These are phyloP conservation scores for Collybiopsis luxurians DNA, from an alignment of 768 basidiomycete species.

Conservation along the genomic window DNA sequence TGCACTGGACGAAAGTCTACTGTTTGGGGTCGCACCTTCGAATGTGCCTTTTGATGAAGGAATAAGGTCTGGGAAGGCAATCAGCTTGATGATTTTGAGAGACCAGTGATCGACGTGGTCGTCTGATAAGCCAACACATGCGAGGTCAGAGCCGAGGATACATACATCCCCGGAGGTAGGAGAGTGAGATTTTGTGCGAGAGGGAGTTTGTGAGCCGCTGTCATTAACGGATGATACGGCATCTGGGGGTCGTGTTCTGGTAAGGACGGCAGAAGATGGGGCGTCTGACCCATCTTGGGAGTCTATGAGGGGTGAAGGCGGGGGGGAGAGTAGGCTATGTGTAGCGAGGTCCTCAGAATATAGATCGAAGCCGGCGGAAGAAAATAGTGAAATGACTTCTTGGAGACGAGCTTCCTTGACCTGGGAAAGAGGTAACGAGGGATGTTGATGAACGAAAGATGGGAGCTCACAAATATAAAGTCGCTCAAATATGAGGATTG, in stretches of 20 bases:
- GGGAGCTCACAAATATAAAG: constrained; percentile 66
- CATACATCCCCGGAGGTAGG: constrained; percentile 58
- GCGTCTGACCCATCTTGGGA: constrained; percentile 6
- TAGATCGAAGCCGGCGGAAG: constrained; percentile 62
- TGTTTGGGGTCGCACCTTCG: neutral
- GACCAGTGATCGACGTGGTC: constrained; percentile 70
- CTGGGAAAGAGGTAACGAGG: constrained; percentile 28
- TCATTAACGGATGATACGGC: constrained; percentile 7
- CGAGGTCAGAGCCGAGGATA: constrained; percentile 66
- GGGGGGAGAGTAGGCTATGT: constrained; percentile 26
- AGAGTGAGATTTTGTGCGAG: constrained; percentile 42
- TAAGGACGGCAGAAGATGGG: constrained; percentile 39
- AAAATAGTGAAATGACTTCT: constrained; percentile 60
- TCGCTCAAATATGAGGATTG: constrained; percentile 83
- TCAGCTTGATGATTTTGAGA: constrained; percentile 73
- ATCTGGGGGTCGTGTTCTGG: constrained; percentile 42
- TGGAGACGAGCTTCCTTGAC: constrained; percentile 65
- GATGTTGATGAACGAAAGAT: neutral
- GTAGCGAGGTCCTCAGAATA: constrained; percentile 42
- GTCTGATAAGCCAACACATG: constrained; percentile 73
- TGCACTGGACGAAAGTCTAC: neutral
- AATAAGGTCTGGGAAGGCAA: constrained; percentile 75
- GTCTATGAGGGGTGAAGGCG: constrained; percentile 12
- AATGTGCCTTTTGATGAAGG: constrained; percentile 20
- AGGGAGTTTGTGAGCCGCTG: constrained; percentile 9